These are phyloP conservation scores for Thielaviopsis populi DNA, from an alignment of 2,329 filamentous ascomycete species.

Conservation along the genomic window DNA sequence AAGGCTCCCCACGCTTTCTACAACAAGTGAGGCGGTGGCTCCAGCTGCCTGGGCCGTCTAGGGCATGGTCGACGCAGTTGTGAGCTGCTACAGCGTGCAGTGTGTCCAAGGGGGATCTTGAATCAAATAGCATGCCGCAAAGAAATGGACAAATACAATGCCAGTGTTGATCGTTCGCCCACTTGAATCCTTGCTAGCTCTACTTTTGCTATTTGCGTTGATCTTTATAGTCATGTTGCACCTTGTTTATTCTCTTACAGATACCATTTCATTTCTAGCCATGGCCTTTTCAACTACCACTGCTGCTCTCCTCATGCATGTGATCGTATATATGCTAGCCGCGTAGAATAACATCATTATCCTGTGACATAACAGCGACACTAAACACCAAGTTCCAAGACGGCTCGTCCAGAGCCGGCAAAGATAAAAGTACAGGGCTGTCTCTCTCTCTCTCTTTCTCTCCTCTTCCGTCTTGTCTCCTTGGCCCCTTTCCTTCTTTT, in stretches of 20 bases:
- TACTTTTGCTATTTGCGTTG: neutral
- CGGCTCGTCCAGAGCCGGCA: neutral
- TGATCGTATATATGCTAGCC: too few species aligned
- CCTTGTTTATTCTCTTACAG: neutral
- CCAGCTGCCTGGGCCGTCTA: neutral
- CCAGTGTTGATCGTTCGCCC: too few species aligned
- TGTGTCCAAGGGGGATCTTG: neutral
- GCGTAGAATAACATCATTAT: neutral
- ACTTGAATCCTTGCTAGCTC: neutral
- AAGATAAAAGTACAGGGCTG: slow-evolving; percentile 2
- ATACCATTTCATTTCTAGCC: neutral
- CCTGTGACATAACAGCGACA: neutral
- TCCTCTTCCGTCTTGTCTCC: neutral
- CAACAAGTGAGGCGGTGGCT: neutral
- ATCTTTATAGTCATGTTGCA: neutral
- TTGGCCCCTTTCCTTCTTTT: neutral
- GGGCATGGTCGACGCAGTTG: neutral
- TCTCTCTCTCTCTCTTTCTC: neutral
- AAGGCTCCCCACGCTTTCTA: neutral
- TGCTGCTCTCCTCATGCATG: neutral
- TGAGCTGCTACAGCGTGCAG: neutral
- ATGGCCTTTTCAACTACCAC: neutral
- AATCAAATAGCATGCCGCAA: too few species aligned
- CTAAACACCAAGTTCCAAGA: neutral
- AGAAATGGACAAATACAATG: too few species aligned